Base-by-base conservation (phyloP, 345 rosid species). In the Aquilaria malaccensis region DNA sequence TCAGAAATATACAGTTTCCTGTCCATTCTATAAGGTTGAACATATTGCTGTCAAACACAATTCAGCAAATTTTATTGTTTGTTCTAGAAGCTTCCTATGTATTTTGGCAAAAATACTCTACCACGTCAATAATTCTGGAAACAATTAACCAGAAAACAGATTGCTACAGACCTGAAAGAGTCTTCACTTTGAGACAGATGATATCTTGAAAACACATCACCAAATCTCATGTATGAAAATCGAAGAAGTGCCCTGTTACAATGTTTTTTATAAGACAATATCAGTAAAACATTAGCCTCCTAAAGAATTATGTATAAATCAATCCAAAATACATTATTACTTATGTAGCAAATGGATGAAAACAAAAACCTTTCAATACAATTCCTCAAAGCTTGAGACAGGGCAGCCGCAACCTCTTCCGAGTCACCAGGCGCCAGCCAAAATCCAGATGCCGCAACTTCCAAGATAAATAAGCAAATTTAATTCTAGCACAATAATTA, bases 371-470 rank as follows among this genome's bases (percentile, higher is more conserved):
- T 95, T 79, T 91, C 99, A 50, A 95, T 85, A 61, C 86, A 76
- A 74, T 88, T 88, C 77, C 89, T 83, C 61, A 95, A 77, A 69
- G 99, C 82, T 66, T 83, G 96, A 63, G 97, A 91, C 65, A 95
- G 85, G 71, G 99, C 97, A 65, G 84, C 76, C 10, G 96, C 95
- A 69, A 95, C 82, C 89, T 91, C 97, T 77, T 95, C 97, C 13
- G 95, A 85, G 73, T 91, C 97, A 66, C 99, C 99, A 75, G 99
- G 97, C 71, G 97, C 89, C 71, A 83, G 74, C 99, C 99, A 95
- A 67, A 83, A 73, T 72, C 99, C 99, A 45, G 95, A 85, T 58
- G 99, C 87, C 68, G 90, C 88, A 78, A 82, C 99, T 94, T 70
- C 50, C 67, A 76, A 46, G 67, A 71, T 57, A 68, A 70, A 67